Percentiles rank a stretch among this genome's conserved stretches.
phyloP scores from a whole-genome alignment of 108 stramenopile genomes.

The Nannochloropsis oceanica region DNA sequence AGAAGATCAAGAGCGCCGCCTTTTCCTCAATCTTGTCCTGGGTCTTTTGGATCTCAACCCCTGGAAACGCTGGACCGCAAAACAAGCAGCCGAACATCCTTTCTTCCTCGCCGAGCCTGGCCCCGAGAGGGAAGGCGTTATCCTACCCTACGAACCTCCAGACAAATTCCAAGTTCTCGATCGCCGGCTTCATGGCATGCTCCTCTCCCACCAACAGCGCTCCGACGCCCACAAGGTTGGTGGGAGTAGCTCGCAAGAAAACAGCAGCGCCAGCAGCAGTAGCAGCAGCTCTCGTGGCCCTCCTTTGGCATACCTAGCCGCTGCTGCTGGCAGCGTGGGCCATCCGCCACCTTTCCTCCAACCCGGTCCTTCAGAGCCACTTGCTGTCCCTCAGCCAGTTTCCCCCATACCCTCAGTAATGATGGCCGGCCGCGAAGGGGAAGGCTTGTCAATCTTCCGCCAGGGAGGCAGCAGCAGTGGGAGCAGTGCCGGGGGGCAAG shows the following conservation, averaged over 20 bases:
- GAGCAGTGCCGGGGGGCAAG: neutral
- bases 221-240: neutral
- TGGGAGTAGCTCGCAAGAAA: neutral
- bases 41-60: conserved; percentile 33
- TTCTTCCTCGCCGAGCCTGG: neutral
- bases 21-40: conserved; percentile 31
- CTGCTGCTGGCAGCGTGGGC: neutral
- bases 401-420: neutral
- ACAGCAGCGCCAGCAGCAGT: neutral
- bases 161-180: neutral
- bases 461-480: neutral
- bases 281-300: neutral
- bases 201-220: neutral
- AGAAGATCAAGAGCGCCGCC: conserved; percentile 13
- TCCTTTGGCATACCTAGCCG: neutral
- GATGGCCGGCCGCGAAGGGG: neutral
- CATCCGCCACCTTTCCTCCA: neutral
- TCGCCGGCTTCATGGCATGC: neutral
- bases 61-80: conserved; percentile 31
- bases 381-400: neutral
- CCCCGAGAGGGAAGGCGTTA: neutral
- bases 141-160: neutral
- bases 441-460: neutral
- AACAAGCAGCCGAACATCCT: conserved; percentile 22
- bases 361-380: neutral